A percentile compares a stretch with the other conserved stretches of the same genome.
Evolutionary conservation across 2,329 filamentous ascomycete genomes (phyloP).

Genomic region (Grosmannia clavigera): DNA sequence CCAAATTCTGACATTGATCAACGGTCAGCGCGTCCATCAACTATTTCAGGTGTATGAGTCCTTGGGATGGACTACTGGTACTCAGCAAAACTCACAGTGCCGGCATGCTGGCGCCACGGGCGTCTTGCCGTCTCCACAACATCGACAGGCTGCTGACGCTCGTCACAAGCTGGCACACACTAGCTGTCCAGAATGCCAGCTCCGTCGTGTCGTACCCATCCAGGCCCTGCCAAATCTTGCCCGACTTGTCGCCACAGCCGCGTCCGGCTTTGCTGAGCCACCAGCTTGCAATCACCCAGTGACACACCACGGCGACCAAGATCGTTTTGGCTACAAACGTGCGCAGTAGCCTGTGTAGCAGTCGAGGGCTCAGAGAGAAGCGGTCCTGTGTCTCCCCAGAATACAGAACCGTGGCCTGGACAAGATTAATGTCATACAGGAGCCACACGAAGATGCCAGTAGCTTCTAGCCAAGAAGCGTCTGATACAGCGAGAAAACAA

Average conservation of each 20-base stretch:
- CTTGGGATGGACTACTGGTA: background rate
- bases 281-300: conserved; percentile 32
- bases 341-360: too few relatives aligned
- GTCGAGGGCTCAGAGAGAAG: too few relatives aligned
- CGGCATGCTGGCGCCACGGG: conserved; percentile 32
- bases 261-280: conserved; percentile 28
- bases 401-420: conserved; percentile 24
- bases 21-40: background rate
- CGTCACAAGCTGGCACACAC: conserved; percentile 28
- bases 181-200: conserved; percentile 35
- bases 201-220: conserved; percentile 35
- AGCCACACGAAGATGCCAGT: conserved; percentile 35
- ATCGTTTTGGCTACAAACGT: conserved; percentile 17
- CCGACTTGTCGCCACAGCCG: conserved; percentile 28
- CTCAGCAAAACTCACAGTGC: conserved; percentile 27
- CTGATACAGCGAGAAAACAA: conserved; percentile 33
- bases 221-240: conserved; percentile 28
- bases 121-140: conserved; percentile 32
- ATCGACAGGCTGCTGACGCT: conserved; percentile 29
- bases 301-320: conserved; percentile 25
- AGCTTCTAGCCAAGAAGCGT: conserved; percentile 26
- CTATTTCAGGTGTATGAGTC: background rate
- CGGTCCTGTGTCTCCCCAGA: background rate
- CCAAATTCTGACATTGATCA: conserved; percentile 24
- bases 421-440: conserved; percentile 32